Percentiles rank a stretch among this genome's conserved stretches.
These are phyloP conservation scores for Aquilaria sinensis DNA, from an alignment of 345 rosid genomes.

Conservation along the genomic window DNA sequence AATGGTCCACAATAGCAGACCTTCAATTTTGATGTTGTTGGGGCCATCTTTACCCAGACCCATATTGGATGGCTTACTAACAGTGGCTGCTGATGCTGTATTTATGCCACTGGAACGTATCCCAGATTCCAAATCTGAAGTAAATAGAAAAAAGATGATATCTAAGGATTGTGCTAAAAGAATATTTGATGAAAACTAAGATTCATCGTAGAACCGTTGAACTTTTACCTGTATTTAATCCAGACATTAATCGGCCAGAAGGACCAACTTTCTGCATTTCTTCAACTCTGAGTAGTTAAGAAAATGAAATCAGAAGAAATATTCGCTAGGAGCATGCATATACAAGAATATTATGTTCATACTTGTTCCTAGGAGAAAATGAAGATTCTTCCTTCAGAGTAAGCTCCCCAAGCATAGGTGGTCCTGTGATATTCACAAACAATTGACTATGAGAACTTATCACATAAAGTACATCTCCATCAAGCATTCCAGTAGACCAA, in stretches of 20 bases:
- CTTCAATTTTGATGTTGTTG: conserved; percentile 32
- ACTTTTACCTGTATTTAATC: conserved; percentile 33
- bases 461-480: neutral
- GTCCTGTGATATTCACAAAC: conserved; percentile 25
- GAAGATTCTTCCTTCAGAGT: conserved; percentile 73
- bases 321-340: conserved; percentile 8
- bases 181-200: too few relatives aligned
- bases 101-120: conserved; percentile 27
- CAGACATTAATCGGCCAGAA: conserved; percentile 36
- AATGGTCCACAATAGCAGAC: conserved; percentile 15
- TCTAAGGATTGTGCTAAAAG: too few relatives aligned
- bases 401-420: conserved; percentile 49
- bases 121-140: conserved; percentile 38
- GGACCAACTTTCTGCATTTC: conserved; percentile 58
- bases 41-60: conserved; percentile 39
- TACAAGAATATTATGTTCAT: conserved; percentile 24
- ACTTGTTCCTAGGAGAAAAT: conserved; percentile 92
- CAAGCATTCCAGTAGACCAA: neutral
- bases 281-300: conserved; percentile 55
- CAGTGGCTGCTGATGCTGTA: conserved; percentile 30
- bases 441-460: conserved; percentile 4
- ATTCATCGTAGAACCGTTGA: too few relatives aligned
- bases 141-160: conserved; percentile 8
- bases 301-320: conserved; percentile 19
- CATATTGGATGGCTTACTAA: conserved; percentile 29